A percentile compares a stretch with the other conserved stretches of the same genome.
phyloP scores from a whole-genome alignment of 768 basidiomycete genomes.

The Suillus bovinus region DNA sequence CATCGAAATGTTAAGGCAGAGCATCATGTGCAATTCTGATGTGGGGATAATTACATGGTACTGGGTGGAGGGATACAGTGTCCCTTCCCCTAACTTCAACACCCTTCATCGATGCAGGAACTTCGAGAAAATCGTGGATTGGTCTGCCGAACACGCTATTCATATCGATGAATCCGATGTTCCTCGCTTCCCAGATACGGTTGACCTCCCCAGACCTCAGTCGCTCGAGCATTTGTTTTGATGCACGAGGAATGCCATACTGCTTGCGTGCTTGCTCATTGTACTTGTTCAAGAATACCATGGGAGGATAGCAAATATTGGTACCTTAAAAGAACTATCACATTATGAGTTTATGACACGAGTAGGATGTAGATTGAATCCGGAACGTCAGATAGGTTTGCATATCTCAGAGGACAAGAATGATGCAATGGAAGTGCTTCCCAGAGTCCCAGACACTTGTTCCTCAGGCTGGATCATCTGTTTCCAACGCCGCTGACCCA shows the following conservation, averaged over 20 bases:
- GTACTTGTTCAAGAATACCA: background rate
- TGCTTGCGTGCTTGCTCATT: background rate
- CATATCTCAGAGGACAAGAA: background rate
- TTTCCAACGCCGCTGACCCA: no score
- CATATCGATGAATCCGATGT: background rate
- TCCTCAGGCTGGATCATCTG: no score
- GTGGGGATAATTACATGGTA: conserved; percentile 14
- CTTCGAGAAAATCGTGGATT: background rate
- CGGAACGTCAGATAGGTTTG: background rate
- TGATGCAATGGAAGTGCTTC: background rate
- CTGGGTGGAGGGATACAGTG: conserved; percentile 8
- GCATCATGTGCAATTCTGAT: conserved; percentile 15
- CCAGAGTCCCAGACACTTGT: no score
- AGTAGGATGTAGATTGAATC: background rate
- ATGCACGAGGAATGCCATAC: background rate
- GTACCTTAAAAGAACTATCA: background rate
- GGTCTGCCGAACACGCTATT: background rate
- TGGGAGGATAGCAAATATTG: background rate
- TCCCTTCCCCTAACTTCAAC: conserved; percentile 7
- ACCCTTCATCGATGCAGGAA: conserved; percentile 8
- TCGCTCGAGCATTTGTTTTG: no score
- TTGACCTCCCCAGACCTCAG: background rate
- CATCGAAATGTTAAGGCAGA: conserved; percentile 14
- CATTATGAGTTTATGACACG: background rate
- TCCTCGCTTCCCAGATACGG: background rate